Evolutionary conservation across 768 basidiomycete species (phyloP), one percentile per base, ranked within the genome.

Genomic region (Rhodosporidiobolus sp.): DNA sequence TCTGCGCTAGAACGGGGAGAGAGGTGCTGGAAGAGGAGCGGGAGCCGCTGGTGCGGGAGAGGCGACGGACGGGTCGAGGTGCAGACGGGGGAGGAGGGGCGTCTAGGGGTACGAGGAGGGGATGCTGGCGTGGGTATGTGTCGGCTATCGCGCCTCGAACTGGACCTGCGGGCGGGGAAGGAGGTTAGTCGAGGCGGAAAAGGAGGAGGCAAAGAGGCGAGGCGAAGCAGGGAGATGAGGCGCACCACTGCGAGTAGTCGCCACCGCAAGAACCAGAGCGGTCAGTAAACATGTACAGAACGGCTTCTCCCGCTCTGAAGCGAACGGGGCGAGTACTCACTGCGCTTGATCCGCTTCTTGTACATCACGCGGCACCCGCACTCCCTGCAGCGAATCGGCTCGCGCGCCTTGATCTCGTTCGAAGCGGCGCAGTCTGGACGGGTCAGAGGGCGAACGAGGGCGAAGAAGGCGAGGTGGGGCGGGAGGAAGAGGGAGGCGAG

Each of bases 321-420:
- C 16, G 53, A 19, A 4, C 14, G 28, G 28, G 61, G 8, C 35
- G 63, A 14, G n/a, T 17, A 81, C 93, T 80, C 78, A 97, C 95
- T 94, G 85, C 92, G 85, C 79, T 86, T 91, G 32, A 94, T 95
- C 78, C 95, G 84, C 82, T 94, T 96, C 83, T 98, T 98, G 83
- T 96, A 97, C 92, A 98, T 94, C 80, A 98, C 95, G 63, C 95
- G 88, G 82, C 97, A 95, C 6, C 95, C 95, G 79, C 95, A 98
- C 80, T 97, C 93, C 76, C 90, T 86, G 83, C 95, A 98, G 67
- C 95, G 89, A 75, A 97, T 94, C 54, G 92, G 92, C 80, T 98
- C 95, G 70, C 92, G 85, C 14, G 91, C 85, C 81, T 88, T 89
- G 80, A 97, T 93, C 79, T 91, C 89, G 81, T 94, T 96, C 83